These are phyloP conservation scores for Agaricales sp. DNA, from an alignment of 1,284 basidiomycete species.

Conservation along the genomic window DNA sequence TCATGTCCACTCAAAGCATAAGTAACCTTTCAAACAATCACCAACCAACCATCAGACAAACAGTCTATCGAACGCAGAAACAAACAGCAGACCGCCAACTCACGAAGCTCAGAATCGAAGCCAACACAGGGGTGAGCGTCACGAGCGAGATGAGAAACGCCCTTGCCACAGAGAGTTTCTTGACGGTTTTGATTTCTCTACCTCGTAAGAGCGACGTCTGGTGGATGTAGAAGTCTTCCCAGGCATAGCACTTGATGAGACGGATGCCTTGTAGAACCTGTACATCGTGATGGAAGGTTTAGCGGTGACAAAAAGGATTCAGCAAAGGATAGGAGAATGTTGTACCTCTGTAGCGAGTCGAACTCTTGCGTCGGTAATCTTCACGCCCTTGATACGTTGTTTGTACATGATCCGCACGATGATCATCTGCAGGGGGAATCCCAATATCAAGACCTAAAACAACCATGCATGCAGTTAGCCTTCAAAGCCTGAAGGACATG, in stretches of 20 bases:
- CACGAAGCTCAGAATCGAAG: constrained; percentile 49
- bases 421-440: constrained; percentile 52
- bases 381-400: constrained; percentile 55
- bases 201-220: constrained; percentile 30
- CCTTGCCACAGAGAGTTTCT: constrained; percentile 18
- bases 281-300: neutral
- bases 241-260: constrained; percentile 32
- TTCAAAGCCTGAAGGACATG: neutral
- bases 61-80: too few species aligned
- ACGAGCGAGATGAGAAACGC: constrained; percentile 23
- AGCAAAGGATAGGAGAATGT: neutral
- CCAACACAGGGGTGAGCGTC: constrained; percentile 40
- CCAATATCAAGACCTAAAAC: constrained; percentile 38
- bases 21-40: constrained; percentile 27
- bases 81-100: too few species aligned
- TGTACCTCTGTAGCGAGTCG: constrained; percentile 34
- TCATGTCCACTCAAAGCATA: constrained; percentile 41
- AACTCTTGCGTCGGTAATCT: constrained; percentile 64
- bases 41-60: neutral
- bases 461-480: neutral
- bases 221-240: constrained; percentile 36
- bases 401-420: constrained; percentile 57
- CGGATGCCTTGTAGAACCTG: constrained; percentile 35
- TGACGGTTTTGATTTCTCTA: constrained; percentile 29
- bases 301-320: neutral